Conservation (phyloP, 2,329 filamentous ascomycete genomes). For the Clathrospora elynae region DNA sequence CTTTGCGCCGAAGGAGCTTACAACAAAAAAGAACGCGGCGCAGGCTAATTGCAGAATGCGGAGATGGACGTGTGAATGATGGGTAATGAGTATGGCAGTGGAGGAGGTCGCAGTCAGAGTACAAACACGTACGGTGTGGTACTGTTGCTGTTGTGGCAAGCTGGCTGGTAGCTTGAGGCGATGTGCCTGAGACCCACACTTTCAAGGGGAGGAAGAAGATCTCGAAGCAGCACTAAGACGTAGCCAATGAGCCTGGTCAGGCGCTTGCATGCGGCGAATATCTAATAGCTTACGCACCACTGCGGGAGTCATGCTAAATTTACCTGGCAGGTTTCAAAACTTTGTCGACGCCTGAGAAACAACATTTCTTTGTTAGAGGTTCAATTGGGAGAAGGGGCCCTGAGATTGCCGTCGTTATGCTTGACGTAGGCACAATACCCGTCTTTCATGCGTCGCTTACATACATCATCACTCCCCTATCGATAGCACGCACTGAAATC, state of each 20-base stretch:
- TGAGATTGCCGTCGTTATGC: conserved; percentile 13
- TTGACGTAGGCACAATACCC: no score
- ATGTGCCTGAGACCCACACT: conserved; percentile 16
- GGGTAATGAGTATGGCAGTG: conserved; percentile 2
- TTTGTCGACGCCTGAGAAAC: no score
- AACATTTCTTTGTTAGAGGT: no score
- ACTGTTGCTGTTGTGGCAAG: conserved; percentile 10
- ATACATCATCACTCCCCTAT: conserved; percentile 6
- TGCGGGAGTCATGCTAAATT: conserved; percentile 32
- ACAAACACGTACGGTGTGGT: conserved; percentile 5
- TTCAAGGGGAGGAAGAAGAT: conserved; percentile 23
- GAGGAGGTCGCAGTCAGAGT: conserved; percentile 3
- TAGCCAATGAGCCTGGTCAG: conserved; percentile 23
- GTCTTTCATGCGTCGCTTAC: no score
- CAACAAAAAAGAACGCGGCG: not conserved
- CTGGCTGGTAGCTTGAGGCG: conserved; percentile 3
- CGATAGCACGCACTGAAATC: conserved; percentile 5
- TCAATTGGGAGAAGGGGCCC: no score
- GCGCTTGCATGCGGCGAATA: conserved; percentile 31
- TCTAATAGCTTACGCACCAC: conserved; percentile 28
- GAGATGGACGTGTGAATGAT: conserved; percentile 2
- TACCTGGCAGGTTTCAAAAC: conserved; percentile 30
- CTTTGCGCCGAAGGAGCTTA: conserved; percentile 17
- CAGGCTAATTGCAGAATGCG: conserved; percentile 15
- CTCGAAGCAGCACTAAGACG: conserved; percentile 22